Conservation (phyloP, 2,329 filamentous ascomycete species). For the Cercospora canescens region DNA sequence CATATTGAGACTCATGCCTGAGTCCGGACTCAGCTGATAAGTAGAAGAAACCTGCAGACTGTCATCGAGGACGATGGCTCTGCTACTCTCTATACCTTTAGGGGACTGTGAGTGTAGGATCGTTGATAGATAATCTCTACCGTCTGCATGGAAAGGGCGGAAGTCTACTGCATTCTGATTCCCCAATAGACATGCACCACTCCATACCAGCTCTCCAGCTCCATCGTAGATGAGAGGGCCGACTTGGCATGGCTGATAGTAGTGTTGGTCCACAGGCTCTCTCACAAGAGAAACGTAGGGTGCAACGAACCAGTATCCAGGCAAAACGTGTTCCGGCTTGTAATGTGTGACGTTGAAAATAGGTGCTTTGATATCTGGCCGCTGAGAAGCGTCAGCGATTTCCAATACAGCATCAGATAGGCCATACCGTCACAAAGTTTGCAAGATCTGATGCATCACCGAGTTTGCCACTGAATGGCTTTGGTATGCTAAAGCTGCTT, state of each 20-base stretch:
- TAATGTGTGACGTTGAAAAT: conserved; percentile 17
- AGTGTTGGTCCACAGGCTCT: not conserved
- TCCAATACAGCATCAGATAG: not conserved
- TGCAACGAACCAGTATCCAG: conserved; percentile 26
- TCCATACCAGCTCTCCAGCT: conserved; percentile 24
- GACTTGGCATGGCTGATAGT: conserved; percentile 17
- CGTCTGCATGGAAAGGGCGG: conserved; percentile 7
- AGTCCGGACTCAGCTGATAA: not conserved
- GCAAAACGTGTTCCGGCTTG: conserved; percentile 11
- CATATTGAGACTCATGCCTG: conserved; percentile 29
- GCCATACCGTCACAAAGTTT: not conserved
- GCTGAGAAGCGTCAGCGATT: conserved; percentile 2
- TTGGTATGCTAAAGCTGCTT: not conserved
- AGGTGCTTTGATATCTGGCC: conserved; percentile 24
- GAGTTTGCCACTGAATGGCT: not conserved
- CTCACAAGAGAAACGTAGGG: conserved; percentile 20
- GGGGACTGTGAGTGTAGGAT: conserved; percentile 3
- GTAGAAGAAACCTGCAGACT: not conserved
- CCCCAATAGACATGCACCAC: conserved; percentile 14
- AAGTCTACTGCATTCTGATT: conserved; percentile 20
- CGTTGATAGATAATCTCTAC: conserved; percentile 1
- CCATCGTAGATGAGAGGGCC: conserved; percentile 24
- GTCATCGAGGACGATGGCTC: conserved; percentile 12
- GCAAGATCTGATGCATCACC: conserved; percentile 1
- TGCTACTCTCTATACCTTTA: conserved; percentile 2